A percentile compares a stretch with the other conserved stretches of the same genome.
These are phyloP conservation scores for Fallopia convolvulus DNA, from an alignment of 148 eudicot species.

Conservation along the genomic window DNA sequence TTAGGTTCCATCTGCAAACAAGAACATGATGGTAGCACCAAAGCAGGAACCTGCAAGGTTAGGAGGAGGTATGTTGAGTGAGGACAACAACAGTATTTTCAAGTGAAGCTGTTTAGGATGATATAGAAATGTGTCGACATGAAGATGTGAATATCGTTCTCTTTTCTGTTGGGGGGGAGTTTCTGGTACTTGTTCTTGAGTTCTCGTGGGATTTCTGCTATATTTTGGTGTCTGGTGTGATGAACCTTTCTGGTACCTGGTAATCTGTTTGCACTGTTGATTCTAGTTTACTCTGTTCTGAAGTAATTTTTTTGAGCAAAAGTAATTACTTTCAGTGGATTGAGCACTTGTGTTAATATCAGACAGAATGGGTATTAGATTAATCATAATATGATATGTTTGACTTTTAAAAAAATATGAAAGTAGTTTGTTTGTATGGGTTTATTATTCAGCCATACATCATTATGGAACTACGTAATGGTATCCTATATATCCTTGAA, in stretches of 20 bases:
- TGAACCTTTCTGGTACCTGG: background rate
- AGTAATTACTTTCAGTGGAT: no score
- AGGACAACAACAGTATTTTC: background rate
- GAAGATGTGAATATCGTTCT: slow-evolving; percentile 22
- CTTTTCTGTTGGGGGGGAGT: background rate
- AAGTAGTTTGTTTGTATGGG: no score
- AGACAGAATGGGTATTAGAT: no score
- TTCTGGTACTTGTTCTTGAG: background rate
- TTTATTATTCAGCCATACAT: no score
- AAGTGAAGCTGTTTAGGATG: background rate
- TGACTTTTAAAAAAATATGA: no score
- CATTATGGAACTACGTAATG: no score
- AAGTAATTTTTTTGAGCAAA: no score
- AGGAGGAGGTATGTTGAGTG: slow-evolving; percentile 15
- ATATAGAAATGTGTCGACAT: slow-evolving; percentile 33
- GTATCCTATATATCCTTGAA: no score
- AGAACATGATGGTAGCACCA: background rate
- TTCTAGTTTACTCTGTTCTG: background rate
- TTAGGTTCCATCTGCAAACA: background rate
- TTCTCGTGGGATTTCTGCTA: background rate
- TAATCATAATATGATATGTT: no score
- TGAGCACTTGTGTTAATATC: no score
- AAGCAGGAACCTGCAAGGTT: background rate
- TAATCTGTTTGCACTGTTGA: background rate
- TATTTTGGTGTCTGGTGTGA: background rate